Evolutionary conservation across 768 basidiomycete species (phyloP), one percentile per base, ranked within the genome.

Genomic region (Kwoniella mangroviensis): DNA sequence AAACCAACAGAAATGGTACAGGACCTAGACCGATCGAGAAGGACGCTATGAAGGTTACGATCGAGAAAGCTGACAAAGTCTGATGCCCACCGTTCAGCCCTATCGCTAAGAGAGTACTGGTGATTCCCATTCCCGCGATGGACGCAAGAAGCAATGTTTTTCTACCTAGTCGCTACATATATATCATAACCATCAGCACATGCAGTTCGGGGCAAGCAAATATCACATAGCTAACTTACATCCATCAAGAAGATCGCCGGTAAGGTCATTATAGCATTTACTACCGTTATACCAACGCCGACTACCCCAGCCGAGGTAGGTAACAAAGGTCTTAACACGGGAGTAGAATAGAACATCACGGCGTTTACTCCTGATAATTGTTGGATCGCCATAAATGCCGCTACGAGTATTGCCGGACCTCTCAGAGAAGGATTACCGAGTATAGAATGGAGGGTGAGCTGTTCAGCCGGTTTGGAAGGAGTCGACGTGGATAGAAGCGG

Each of bases 11-110:
- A 79, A 94, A 98, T 0, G 96, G 95, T 42, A 98, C 85, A 1
- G 96, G 94, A 0, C 96, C 96, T 19, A 98, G 86, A 2, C 95
- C 96, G 42, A 91, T 84, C 1, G 94, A 92, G 82, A 95, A 98
- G 0, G 92, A 91, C 83, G 92, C 92, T 45, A 95, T 89, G 79
- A 96, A 95, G 3, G 88, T 52, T 54, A 92, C 81, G 65, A 94
- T 92, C 2, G 90, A 88, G 34, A 91, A 78, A 69, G 91, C 93
- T 13, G 91, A 88, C 21, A 93, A 74, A 17, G 86, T 84, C 24
- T 88, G 86, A 73, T 86, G 83, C 21, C 88, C 88, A 1, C 85
- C 85, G 72, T 93, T 86, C 65, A 97, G 84, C 2, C 91, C 91
- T 67, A 88, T 86, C 2, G 92, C 93, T 15, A 94, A 87, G 19